Evolutionary conservation across 2,329 filamentous ascomycete genomes (phyloP), one percentile per base, ranked within the genome.

Genomic region (Apiospora aurea): DNA sequence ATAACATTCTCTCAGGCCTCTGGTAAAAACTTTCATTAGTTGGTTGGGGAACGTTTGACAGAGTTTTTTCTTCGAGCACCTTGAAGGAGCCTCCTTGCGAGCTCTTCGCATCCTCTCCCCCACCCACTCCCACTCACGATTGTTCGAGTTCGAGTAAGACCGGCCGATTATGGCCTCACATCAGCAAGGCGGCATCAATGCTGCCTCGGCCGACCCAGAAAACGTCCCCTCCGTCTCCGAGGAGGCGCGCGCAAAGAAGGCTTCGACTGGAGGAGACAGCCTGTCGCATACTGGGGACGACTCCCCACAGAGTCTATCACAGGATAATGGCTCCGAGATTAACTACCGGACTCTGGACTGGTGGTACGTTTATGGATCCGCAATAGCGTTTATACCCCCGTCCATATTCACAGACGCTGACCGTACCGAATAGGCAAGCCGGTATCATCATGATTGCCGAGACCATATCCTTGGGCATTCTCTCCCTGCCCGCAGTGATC

Each of bases 401-500:
- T 41, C 34, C 14, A 41, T 64, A 24, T 64, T 64, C 26, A 38
- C 38, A 34, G 24, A 29, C 5, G 24, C 68, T 69, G 47, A 69
- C 68, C 47, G 18, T 64, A 41, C 47, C 47, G 7, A n/a, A 24
- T 61, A 83, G 83, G 83, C 83, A 86, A 80, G 85, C 84, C 46
- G 82, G 82, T 2, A 81, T 85, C 34, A 80, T 85, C 61, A 75
- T 85, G 71, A 82, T 85, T 69, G 83, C 83, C 18, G 83, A 85
- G 71, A 85, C 84, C 1, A 83, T 85, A 71, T 85, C 82, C 0
- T 81, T 85, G n/a, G 84, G 84, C 0, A 85, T 86, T 79, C 92
- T 94, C 83, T 94, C 91, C 0, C 93, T 94, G 73, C 93, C 93
- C 0, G 93, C 91, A 78, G 93, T 92, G 0, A 91, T 94, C 78